A percentile compares a stretch with the other conserved stretches of the same genome.
Evolutionary conservation across 73 alveolate species (phyloP).

Genomic region (Stentor coeruleus): DNA sequence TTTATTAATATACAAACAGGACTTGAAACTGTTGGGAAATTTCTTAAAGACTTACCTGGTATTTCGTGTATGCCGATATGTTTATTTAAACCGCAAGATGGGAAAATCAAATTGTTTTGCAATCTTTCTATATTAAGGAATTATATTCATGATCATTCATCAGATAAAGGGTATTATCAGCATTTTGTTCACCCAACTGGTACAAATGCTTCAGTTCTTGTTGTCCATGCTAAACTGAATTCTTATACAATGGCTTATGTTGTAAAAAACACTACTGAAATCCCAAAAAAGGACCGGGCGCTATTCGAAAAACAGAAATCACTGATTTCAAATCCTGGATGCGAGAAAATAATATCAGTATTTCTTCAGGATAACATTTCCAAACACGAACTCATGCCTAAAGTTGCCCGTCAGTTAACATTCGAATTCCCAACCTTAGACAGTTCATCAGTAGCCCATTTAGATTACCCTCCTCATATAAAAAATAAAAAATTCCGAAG

Average conservation of each 20-base stretch:
- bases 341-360: not conserved
- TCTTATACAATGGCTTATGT: not conserved
- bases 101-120: not conserved
- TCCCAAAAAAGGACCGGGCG: not conserved
- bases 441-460: not conserved
- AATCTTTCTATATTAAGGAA: not conserved
- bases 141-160: not conserved
- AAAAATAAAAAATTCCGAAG: not conserved
- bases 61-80: not conserved
- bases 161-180: not conserved
- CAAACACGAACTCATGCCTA: too few species aligned
- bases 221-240: too few species aligned
- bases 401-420: not conserved
- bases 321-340: not conserved
- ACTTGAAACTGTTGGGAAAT: not conserved
- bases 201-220: not conserved
- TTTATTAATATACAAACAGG: not conserved
- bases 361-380: not conserved
- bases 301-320: not conserved
- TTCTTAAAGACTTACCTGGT: too few species aligned
- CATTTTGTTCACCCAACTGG: not conserved
- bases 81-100: not conserved
- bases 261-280: not conserved
- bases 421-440: not conserved
- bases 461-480: too few species aligned